Base-by-base conservation (phyloP, 1,284 basidiomycete species). In the Rhizoctonia solani region DNA sequence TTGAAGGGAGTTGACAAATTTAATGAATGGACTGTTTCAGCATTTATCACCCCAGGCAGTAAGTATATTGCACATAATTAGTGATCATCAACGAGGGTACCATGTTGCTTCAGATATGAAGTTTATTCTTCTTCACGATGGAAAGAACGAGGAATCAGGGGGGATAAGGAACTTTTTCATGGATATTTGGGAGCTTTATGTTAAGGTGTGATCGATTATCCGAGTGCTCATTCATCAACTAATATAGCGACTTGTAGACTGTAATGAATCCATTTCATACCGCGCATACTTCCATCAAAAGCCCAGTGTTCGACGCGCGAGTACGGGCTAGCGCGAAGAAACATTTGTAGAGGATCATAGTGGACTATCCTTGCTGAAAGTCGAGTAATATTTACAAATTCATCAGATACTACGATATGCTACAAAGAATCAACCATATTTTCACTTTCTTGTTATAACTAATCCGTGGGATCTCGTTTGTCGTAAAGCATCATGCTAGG, bases 21-120 rank as follows among this genome's bases (percentile, higher is more conserved):
- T 80, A 97, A 98, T 75, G 95, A 98, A 75, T 98, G 95, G 95
- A 94, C 86, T 1, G 87, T 97, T 21, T 97, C 95, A 8, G 93
- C 92, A 30, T 98, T 96, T 78, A 82, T 97, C 16, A 96, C 95
- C 0, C 88, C 93, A 2, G 91, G 90, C 71, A 96, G 95, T 97
- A 78, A 80, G 92, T 79, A 58, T 29, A 25, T 68, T 52, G 25
- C 4, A 14, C 42, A 29, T 25, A 32, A 30, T 4, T 25, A 25
- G 4, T 16, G n/a, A 44, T 11, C 11, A 34, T 34, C 4, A 11
- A 34, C 11, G 11, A 11, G 4, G 19, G 14, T 44, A 44, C 41
- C 14, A n/a, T 44, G n/a, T 46, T 65, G 9, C 29, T 58, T 70
- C 74, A 95, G 92, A 93, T 75, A 91, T 89, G 79, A 96, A 96